Base-by-base conservation (phyloP, 352 stramenopile species). In the Blastocystis sp. region DNA sequence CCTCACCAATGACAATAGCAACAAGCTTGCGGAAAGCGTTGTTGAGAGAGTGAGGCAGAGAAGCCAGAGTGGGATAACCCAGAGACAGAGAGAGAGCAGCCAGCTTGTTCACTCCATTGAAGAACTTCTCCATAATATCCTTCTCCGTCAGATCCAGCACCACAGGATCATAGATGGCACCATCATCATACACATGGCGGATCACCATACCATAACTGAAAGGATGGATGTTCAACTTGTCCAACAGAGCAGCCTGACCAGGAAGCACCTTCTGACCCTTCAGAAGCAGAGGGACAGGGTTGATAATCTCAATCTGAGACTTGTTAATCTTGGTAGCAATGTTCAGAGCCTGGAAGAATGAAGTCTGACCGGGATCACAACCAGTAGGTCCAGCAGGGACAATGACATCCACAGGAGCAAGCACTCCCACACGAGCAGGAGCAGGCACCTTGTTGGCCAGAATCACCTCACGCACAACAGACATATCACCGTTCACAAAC, bases 251-350 rank as follows among this genome's bases (percentile, higher is more conserved):
- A 89, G 96, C 95, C 89, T 98, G 94, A n/a, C 95, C 98, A 90
- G 96, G 97, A 58, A 93, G 95, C 73, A 99, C 96, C 91, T 97
- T 97, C 35, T 98, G 94, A 83, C 96, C 96, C 89, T 93, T 93
- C 78, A 92, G 92, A 88, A 97, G 96, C 42, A 98, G 91, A 58
- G 97, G 89, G 78, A 98, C 95, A 89, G 98, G 94, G 74, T 93
- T 93, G 57, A 96, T 95, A 91, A 99, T 99, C 91, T 99, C 97
- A 95, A 99, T 99, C 91, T 98, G 96, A 93, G 95, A 96, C 90
- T 95, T 96, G 88, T 95, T 93, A 96, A 99, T 99, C 94, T 99
- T 99, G 89, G 97, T 99, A 88, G 94, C 93, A 90, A 99, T 98
- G 88, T 96, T 93, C 86, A 99, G 92, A 54, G 96, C 97, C 91